Percentiles rank a stretch among this genome's conserved stretches.
Evolutionary conservation across 1,284 basidiomycete species (phyloP).

Genomic region (Porodaedalea pini): DNA sequence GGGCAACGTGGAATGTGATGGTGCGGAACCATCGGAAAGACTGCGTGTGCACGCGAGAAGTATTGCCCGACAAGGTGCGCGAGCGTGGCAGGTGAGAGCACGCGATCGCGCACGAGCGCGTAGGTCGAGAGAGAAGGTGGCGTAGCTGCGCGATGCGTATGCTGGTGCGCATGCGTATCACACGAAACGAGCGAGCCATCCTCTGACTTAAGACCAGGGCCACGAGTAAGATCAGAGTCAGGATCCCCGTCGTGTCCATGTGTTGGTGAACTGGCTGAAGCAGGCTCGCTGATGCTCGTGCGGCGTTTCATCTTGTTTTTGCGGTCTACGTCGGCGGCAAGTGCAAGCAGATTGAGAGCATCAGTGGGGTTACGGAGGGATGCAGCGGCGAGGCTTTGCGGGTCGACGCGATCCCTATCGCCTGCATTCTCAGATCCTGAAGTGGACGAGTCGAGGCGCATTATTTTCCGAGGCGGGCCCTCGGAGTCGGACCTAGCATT

Average conservation of each 20-base stretch:
- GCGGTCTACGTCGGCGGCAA: conserved; percentile 20
- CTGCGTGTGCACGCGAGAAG: conserved; percentile 37
- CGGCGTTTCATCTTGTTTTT: conserved; percentile 14
- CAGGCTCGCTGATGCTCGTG: not conserved
- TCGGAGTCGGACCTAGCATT: conserved; percentile 9
- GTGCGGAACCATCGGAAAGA: conserved; percentile 39
- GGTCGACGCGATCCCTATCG: conserved; percentile 15
- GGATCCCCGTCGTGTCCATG: not conserved
- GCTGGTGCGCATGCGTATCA: conserved; percentile 3
- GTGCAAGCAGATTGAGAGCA: conserved; percentile 20
- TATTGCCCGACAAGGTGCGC: conserved; percentile 32
- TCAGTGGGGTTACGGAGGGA: conserved; percentile 21
- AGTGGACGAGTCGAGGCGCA: conserved; percentile 10
- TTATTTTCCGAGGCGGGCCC: conserved; percentile 18
- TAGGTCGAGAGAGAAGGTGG: conserved; percentile 28
- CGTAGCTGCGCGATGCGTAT: conserved; percentile 1
- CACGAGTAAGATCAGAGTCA: not conserved
- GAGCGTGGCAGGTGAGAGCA: conserved; percentile 31
- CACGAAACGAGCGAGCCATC: conserved; percentile 2
- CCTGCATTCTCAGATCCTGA: conserved; percentile 11
- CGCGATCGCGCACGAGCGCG: conserved; percentile 35
- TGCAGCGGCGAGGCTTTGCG: conserved; percentile 19
- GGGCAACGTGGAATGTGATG: conserved; percentile 33
- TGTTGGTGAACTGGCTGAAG: not conserved
- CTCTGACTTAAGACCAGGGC: not conserved